phyloP scores from a whole-genome alignment of 495 filamentous ascomycete genomes.

The Wilcoxina mikolae region DNA sequence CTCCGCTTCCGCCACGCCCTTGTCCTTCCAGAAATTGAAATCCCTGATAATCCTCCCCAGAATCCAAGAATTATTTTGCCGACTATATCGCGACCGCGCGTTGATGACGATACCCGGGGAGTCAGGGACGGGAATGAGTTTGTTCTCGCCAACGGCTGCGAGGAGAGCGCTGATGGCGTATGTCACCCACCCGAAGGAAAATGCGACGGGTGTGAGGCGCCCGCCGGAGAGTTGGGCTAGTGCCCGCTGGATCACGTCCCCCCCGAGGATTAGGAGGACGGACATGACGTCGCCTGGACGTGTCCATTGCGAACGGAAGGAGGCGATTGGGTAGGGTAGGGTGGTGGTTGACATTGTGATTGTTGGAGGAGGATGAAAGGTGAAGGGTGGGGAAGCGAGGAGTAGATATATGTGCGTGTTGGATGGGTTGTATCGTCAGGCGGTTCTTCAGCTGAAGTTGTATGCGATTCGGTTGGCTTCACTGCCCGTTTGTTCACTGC shows the following conservation, averaged over 20 bases:
- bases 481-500: too few species aligned
- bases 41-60: slow-evolving; percentile 39
- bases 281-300: slow-evolving; percentile 32
- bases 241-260: slow-evolving; percentile 36
- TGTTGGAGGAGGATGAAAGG: too few species aligned
- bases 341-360: too few species aligned
- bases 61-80: slow-evolving; percentile 37
- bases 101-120: slow-evolving; percentile 34
- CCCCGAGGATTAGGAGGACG: slow-evolving; percentile 38
- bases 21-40: slow-evolving; percentile 25
- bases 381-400: too few species aligned
- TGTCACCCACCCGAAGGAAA: slow-evolving; percentile 37
- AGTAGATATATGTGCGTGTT: too few species aligned
- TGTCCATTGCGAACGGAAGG: slow-evolving; percentile 30
- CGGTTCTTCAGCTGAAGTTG: too few species aligned
- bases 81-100: slow-evolving; percentile 30
- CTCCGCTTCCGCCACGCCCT: neutral
- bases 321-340: too few species aligned
- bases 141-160: slow-evolving; percentile 34
- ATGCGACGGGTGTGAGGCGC: slow-evolving; percentile 35
- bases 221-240: slow-evolving; percentile 35
- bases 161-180: slow-evolving; percentile 14
- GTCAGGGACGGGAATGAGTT: slow-evolving; percentile 34
- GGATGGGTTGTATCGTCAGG: too few species aligned
- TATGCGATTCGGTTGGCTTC: too few species aligned